Percentiles rank a stretch among this genome's conserved stretches.
Conservation (phyloP, 2,329 filamentous ascomycete species). For the Cladorrhinum sp. region DNA sequence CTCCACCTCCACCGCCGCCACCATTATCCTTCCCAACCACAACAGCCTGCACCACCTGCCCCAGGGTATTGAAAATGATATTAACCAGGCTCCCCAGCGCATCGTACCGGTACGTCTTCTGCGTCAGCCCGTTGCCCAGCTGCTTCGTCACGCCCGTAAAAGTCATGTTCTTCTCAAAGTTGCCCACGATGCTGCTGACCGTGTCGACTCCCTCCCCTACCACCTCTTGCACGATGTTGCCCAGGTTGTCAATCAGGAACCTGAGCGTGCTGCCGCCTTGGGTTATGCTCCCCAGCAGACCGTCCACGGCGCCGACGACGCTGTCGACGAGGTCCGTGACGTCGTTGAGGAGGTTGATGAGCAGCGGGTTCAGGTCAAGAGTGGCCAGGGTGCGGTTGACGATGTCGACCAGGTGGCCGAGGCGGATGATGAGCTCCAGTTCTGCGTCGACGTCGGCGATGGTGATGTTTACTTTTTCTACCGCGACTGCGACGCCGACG, state of each 20-base stretch:
- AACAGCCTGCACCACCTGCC: constrained; percentile 52
- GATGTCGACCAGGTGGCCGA: constrained; percentile 59
- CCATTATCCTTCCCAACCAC: constrained; percentile 29
- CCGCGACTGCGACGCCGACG: constrained; percentile 51
- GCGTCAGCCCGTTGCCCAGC: constrained; percentile 37
- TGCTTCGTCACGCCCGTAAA: constrained; percentile 37
- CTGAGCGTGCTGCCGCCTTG: constrained; percentile 52
- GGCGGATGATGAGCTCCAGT: constrained; percentile 56
- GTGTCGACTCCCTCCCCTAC: constrained; percentile 42
- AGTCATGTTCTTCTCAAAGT: constrained; percentile 59
- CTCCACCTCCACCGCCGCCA: constrained; percentile 12
- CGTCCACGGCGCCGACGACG: constrained; percentile 56
- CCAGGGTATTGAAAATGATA: constrained; percentile 53
- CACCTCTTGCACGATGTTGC: constrained; percentile 61
- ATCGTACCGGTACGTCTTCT: constrained; percentile 52
- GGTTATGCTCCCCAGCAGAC: constrained; percentile 56
- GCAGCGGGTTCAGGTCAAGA: constrained; percentile 59
- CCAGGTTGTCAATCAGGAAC: constrained; percentile 59
- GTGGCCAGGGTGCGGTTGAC: constrained; percentile 59
- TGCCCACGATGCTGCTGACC: constrained; percentile 54
- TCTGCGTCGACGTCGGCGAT: constrained; percentile 58
- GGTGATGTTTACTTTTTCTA: constrained; percentile 55
- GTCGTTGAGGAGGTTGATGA: constrained; percentile 54
- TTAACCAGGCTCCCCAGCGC: constrained; percentile 51
- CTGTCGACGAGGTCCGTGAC: constrained; percentile 50